phyloP scores from a whole-genome alignment of 2,329 filamentous ascomycete species.

The Thelonectria discophora region DNA sequence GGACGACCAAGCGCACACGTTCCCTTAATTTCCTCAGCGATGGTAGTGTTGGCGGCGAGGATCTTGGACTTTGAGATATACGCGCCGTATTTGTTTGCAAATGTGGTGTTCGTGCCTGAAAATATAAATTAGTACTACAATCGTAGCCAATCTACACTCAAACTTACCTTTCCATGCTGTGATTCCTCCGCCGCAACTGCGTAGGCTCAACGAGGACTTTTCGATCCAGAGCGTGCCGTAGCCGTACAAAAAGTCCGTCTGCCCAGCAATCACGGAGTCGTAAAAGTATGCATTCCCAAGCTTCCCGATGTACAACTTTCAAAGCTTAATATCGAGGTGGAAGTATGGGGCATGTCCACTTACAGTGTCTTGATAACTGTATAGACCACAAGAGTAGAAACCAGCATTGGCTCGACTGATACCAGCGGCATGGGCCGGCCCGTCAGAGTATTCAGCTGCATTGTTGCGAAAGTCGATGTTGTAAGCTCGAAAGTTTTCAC shows the following conservation, averaged over 20 bases:
- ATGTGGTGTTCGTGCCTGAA: conserved; percentile 65
- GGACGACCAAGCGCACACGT: conserved; percentile 68
- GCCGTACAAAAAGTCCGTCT: conserved; percentile 75
- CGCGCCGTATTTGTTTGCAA: conserved; percentile 71
- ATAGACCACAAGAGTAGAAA: conserved; percentile 72
- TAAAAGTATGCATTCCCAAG: conserved; percentile 73
- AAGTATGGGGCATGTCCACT: conserved; percentile 11
- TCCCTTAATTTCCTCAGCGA: conserved; percentile 48
- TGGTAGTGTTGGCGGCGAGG: conserved; percentile 61
- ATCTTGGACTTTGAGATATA: conserved; percentile 68
- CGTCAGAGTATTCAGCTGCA: conserved; percentile 58
- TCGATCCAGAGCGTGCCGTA: conserved; percentile 72
- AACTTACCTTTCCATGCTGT: conserved; percentile 68
- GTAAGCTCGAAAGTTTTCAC: conserved; percentile 69
- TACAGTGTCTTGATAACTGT: conserved; percentile 73
- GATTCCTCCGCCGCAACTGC: conserved; percentile 71
- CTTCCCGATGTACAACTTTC: conserved; percentile 71
- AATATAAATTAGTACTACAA: not conserved
- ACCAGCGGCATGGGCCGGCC: conserved; percentile 67
- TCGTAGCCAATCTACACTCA: fast-evolving
- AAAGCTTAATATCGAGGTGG: not conserved
- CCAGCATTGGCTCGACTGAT: conserved; percentile 70
- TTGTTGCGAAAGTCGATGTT: conserved; percentile 72
- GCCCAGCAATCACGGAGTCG: conserved; percentile 66
- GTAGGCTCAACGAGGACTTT: conserved; percentile 61